Conservation (phyloP, 441 rosid genomes). For the Populus hybrid region DNA sequence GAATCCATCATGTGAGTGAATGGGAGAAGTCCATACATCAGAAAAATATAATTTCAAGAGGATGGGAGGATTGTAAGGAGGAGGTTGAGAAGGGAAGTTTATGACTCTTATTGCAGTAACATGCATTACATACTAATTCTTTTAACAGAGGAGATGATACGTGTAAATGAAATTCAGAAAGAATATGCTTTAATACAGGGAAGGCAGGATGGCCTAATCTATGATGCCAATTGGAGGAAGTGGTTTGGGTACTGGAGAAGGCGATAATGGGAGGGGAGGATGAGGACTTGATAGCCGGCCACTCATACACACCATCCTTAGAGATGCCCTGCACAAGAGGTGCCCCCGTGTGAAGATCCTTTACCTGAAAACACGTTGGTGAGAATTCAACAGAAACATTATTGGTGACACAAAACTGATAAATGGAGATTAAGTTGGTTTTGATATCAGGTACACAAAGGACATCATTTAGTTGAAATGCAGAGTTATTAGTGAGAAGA, state of each 20-base stretch:
- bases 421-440: slow-evolving; percentile 3
- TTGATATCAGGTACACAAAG: not conserved
- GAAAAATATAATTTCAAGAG: not conserved
- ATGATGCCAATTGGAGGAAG: not conserved
- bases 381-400: not conserved
- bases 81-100: not conserved
- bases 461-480: not conserved
- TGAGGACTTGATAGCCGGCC: not conserved
- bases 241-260: not conserved
- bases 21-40: not conserved
- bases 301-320: not conserved
- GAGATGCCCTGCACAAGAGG: not conserved
- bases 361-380: not conserved
- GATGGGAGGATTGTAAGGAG: not conserved
- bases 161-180: not conserved
- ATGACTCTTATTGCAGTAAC: not conserved
- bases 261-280: not conserved
- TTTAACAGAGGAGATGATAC: not conserved
- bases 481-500: no score
- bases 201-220: not conserved
- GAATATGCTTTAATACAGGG: not conserved
- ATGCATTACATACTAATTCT: not conserved
- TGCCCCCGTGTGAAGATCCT: not conserved
- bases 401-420: not conserved
- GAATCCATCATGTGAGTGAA: slow-evolving; percentile 14